These are phyloP conservation scores for Blastobotrys persicus DNA, from an alignment of 1,139 yeast species.

Conservation along the genomic window DNA sequence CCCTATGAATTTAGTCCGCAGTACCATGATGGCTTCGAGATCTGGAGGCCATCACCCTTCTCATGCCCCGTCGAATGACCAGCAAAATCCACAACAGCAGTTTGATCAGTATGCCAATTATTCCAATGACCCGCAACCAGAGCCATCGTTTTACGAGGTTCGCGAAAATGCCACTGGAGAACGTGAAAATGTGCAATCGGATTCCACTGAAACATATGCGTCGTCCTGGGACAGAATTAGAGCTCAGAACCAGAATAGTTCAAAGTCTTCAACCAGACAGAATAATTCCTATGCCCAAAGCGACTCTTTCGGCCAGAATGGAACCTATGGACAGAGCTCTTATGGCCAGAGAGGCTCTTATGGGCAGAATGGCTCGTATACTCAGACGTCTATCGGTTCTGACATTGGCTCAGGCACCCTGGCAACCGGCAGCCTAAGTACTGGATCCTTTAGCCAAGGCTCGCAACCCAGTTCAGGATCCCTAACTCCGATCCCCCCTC, in stretches of 20 bases:
- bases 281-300: background rate
- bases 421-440: background rate
- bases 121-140: background rate
- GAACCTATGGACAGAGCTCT: too few species aligned
- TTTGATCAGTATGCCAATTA: background rate
- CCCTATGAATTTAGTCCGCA: conserved; percentile 28
- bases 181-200: background rate
- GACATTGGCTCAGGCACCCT: background rate
- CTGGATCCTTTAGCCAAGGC: background rate
- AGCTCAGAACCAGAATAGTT: conserved; percentile 6
- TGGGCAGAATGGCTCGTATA: background rate
- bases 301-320: background rate
- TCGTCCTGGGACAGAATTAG: conserved; percentile 23
- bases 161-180: background rate
- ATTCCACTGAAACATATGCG: background rate
- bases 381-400: background rate
- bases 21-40: conserved; percentile 1
- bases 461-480: conserved; percentile 13
- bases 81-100: background rate
- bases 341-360: background rate
- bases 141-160: background rate
- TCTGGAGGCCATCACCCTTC: too few species aligned
- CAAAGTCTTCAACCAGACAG: background rate
- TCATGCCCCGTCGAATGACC: background rate
- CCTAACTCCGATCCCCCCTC: conserved; percentile 19